Percentiles rank a stretch among this genome's conserved stretches.
phyloP scores from a whole-genome alignment of 345 rosid genomes.

The Rhizophora mangle region DNA sequence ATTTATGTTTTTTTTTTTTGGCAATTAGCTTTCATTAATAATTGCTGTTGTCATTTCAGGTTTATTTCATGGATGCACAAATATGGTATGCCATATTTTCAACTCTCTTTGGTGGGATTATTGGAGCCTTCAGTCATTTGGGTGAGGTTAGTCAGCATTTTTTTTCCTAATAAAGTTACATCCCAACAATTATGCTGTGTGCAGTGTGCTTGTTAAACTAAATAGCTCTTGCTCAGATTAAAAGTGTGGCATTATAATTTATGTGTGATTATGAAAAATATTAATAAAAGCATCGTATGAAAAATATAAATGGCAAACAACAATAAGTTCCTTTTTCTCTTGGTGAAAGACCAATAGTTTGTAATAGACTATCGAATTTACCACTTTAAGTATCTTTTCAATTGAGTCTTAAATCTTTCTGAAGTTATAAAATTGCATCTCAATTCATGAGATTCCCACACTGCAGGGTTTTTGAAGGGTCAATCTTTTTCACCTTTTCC shows the following conservation, averaged over 20 bases:
- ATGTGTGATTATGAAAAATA: background rate
- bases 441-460: too few relatives aligned
- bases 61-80: slow-evolving; percentile 92
- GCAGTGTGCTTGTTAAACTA: background rate
- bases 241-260: background rate
- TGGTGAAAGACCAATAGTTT: too few relatives aligned
- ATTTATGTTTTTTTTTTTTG: too few relatives aligned
- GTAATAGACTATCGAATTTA: too few relatives aligned
- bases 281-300: too few relatives aligned
- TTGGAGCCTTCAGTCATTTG: slow-evolving; percentile 94
- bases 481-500: too few relatives aligned
- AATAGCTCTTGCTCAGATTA: background rate
- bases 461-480: too few relatives aligned
- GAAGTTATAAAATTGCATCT: too few relatives aligned
- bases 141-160: slow-evolving; percentile 69
- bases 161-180: slow-evolving; percentile 10
- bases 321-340: too few relatives aligned
- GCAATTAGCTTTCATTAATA: background rate
- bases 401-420: too few relatives aligned
- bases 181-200: background rate
- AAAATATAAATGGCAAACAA: too few relatives aligned
- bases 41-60: slow-evolving; percentile 40
- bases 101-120: slow-evolving; percentile 90
- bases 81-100: slow-evolving; percentile 98
- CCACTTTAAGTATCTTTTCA: too few relatives aligned